Percentiles rank a stretch among this genome's conserved stretches.
Conservation (phyloP, 2,329 filamentous ascomycete genomes). For the Aquanectria penicillioides region DNA sequence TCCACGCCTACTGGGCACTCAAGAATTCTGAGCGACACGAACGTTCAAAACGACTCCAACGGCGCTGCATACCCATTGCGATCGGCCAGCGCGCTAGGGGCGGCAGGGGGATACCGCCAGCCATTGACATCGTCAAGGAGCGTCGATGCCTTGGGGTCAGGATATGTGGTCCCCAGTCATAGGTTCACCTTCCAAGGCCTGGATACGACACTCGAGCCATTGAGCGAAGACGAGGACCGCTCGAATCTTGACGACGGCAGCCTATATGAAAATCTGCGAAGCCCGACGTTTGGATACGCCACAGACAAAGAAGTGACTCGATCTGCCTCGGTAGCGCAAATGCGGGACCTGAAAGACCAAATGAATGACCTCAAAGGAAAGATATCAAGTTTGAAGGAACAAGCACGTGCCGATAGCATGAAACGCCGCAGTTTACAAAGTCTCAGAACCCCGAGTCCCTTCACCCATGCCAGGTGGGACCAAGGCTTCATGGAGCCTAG, state of each 20-base stretch:
- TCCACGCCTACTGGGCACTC: conserved; percentile 35
- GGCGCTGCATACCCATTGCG: conserved; percentile 56
- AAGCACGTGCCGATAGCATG: conserved; percentile 81
- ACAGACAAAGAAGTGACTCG: conserved; percentile 65
- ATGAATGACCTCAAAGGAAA: conserved; percentile 88
- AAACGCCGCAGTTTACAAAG: conserved; percentile 81
- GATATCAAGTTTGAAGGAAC: conserved; percentile 81
- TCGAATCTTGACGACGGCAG: conserved; percentile 34
- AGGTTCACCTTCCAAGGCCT: conserved; percentile 52
- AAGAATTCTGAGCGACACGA: conserved; percentile 47
- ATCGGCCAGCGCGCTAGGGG: conserved; percentile 71
- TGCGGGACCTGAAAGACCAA: conserved; percentile 81
- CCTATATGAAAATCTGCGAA: conserved; percentile 50
- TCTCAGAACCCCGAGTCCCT: conserved; percentile 79
- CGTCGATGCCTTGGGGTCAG: conserved; percentile 51
- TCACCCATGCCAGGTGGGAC: conserved; percentile 71
- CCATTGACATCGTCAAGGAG: conserved; percentile 56
- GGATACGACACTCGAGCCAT: conserved; percentile 59
- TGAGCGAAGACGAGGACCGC: conserved; percentile 62
- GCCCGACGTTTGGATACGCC: conserved; percentile 55
- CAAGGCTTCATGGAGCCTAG: conserved; percentile 38
- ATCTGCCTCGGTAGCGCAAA: conserved; percentile 77
- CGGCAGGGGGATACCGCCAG: conserved; percentile 67
- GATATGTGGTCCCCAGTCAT: conserved; percentile 43
- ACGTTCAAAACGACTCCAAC: conserved; percentile 42